These are phyloP conservation scores for Sextonia rubra DNA, from an alignment of 164 flowering plant species.

Conservation along the genomic window DNA sequence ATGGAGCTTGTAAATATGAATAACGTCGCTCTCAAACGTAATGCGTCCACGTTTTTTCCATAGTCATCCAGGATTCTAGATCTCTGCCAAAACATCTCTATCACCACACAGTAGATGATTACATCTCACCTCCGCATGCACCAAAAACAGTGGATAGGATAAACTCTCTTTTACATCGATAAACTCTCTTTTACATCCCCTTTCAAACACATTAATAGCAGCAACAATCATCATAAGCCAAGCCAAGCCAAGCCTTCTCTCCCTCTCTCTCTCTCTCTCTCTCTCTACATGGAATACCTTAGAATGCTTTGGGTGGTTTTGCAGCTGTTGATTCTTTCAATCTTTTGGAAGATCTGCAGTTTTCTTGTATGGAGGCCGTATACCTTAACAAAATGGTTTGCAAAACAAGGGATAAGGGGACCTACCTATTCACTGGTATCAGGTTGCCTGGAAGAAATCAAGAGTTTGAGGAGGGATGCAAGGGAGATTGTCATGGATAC, in stretches of 20 bases:
- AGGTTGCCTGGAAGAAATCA: slow-evolving; percentile 5
- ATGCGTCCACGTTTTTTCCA: too few relatives aligned
- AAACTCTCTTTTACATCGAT: too few relatives aligned
- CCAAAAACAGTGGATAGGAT: too few relatives aligned
- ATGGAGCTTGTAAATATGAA: too few relatives aligned
- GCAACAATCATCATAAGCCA: too few relatives aligned
- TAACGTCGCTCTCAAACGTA: too few relatives aligned
- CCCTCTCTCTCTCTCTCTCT: background rate
- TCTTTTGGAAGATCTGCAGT: background rate
- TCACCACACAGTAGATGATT: too few relatives aligned
- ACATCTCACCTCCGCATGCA: too few relatives aligned
- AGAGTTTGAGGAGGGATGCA: background rate
- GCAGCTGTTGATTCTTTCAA: background rate
- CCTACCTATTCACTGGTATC: background rate
- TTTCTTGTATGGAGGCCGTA: background rate
- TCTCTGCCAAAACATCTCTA: too few relatives aligned
- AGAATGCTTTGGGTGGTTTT: background rate
- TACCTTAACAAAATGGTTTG: background rate
- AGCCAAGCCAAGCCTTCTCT: background rate
- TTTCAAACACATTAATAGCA: too few relatives aligned
- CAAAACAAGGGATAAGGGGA: slow-evolving; percentile 1
- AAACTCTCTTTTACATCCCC: too few relatives aligned
- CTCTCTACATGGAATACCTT: background rate
- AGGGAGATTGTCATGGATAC: background rate
- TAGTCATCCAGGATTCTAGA: too few relatives aligned